These are phyloP conservation scores for Blastomyces parvus DNA, from an alignment of 2,329 filamentous ascomycete species.

Conservation along the genomic window DNA sequence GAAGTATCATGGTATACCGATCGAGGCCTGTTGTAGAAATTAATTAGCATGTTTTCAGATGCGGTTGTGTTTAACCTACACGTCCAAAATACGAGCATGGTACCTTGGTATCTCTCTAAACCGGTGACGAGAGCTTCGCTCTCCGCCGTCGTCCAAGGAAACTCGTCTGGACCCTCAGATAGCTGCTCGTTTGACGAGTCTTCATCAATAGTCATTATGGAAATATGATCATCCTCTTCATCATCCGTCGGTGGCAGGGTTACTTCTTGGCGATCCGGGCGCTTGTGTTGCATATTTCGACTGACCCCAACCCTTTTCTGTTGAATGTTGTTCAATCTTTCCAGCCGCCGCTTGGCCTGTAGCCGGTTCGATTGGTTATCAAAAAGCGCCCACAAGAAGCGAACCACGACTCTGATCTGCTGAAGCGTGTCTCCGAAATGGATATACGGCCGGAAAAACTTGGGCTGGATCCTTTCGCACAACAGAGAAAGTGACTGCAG, in stretches of 20 bases:
- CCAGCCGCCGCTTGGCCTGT: neutral
- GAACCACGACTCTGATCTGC: constrained; percentile 9
- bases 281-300: neutral
- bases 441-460: constrained; percentile 1
- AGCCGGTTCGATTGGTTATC: neutral
- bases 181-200: no score
- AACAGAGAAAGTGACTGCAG: constrained; percentile 8
- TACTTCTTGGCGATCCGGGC: neutral
- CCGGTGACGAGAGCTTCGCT: constrained; percentile 6
- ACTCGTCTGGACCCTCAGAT: neutral
- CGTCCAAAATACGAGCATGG: neutral
- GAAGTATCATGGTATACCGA: constrained; percentile 8
- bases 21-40: neutral
- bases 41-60: neutral
- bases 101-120: constrained; percentile 9
- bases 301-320: neutral
- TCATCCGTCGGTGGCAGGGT: neutral
- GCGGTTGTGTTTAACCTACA: no score
- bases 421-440: constrained; percentile 11
- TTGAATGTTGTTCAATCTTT: neutral
- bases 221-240: neutral
- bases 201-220: neutral
- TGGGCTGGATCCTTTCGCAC: constrained; percentile 11
- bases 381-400: constrained; percentile 9
- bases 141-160: constrained; percentile 4